Conservation (phyloP, 345 rosid genomes). For the Citrus trifoliata region DNA sequence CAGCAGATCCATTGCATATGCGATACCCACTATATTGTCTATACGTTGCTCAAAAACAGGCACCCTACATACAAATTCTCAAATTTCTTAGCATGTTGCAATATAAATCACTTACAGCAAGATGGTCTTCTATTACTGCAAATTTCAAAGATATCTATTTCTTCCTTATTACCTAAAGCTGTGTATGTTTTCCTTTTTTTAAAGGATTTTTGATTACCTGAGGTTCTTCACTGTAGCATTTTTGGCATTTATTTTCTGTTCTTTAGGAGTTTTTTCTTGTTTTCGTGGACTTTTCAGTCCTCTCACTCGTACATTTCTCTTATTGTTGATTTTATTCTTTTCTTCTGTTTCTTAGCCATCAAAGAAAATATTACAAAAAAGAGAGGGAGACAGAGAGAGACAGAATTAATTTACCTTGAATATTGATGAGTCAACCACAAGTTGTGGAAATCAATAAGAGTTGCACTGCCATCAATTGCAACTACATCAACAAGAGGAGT, state of each 20-base stretch:
- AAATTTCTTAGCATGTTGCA: slow-evolving; percentile 19
- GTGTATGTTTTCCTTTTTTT: fast-evolving
- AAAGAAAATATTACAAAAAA: no score
- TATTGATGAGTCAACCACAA: slow-evolving; percentile 98
- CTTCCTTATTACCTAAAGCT: not conserved
- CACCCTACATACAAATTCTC: slow-evolving; percentile 53
- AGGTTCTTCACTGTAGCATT: not conserved
- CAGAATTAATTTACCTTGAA: slow-evolving; percentile 55
- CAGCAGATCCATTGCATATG: slow-evolving; percentile 96
- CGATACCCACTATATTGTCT: slow-evolving; percentile 95
- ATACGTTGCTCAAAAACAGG: slow-evolving; percentile 99
- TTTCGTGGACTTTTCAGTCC: not conserved
- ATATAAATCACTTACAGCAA: slow-evolving; percentile 3
- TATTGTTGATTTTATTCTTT: not conserved
- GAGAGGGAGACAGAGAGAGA: no score
- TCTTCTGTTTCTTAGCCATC: not conserved
- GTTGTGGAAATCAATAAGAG: slow-evolving; percentile 79
- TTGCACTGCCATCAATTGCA: slow-evolving; percentile 85
- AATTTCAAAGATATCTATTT: not conserved
- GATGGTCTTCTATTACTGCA: slow-evolving; percentile 3
- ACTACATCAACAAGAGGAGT: slow-evolving; percentile 99
- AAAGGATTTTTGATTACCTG: not conserved
- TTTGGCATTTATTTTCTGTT: not conserved
- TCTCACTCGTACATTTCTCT: not conserved
- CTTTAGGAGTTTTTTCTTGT: not conserved